phyloP scores from a whole-genome alignment of 768 basidiomycete genomes.

The Kwoniella mangroviensis region DNA sequence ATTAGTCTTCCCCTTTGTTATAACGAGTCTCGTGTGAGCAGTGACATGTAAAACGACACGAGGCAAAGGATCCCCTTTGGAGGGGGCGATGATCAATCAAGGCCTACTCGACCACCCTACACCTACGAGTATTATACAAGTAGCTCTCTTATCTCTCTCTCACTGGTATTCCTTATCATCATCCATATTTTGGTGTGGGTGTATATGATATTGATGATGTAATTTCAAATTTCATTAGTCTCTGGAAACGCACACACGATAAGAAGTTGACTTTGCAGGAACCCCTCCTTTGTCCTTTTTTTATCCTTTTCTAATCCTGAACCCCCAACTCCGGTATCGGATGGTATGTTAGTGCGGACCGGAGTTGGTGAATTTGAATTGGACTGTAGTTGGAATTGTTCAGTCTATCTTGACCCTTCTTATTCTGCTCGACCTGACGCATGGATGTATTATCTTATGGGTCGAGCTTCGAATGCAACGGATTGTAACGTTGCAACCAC shows the following conservation, averaged over 20 bases:
- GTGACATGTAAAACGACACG: background rate
- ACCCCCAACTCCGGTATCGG: background rate
- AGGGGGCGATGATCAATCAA: background rate
- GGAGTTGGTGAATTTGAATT: no score
- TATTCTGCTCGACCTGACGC: no score
- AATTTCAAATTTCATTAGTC: constrained; percentile 7
- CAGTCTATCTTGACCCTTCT: no score
- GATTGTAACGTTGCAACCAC: no score
- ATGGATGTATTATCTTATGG: no score
- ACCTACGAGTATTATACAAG: background rate
- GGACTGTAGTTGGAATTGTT: no score
- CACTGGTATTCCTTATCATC: constrained; percentile 1
- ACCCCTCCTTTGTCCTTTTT: constrained; percentile 8
- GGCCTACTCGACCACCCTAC: background rate
- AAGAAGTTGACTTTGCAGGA: background rate
- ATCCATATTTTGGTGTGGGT: background rate
- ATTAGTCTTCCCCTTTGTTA: background rate
- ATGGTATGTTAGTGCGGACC: background rate
- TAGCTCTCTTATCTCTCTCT: background rate
- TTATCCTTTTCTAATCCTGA: background rate
- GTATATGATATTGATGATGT: background rate
- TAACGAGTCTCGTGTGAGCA: background rate
- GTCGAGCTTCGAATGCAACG: no score
- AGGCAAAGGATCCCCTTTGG: background rate
- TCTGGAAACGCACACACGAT: background rate